Conservation (phyloP, 2,329 filamentous ascomycete genomes). For the Microdochium bolleyi region DNA sequence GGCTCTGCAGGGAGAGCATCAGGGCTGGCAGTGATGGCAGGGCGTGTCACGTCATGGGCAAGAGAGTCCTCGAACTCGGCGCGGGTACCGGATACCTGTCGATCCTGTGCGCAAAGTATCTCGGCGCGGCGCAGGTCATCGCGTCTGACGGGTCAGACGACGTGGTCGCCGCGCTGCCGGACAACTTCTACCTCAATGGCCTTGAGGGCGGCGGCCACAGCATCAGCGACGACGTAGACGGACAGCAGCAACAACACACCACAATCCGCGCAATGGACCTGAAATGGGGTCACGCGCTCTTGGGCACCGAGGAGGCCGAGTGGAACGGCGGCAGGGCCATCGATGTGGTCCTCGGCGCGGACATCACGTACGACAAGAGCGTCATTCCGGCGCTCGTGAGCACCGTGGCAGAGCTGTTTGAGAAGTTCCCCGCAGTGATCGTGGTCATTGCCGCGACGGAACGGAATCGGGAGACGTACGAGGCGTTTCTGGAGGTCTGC, state of each 20-base stretch:
- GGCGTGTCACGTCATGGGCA: slow-evolving; percentile 14
- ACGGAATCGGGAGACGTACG: slow-evolving; percentile 62
- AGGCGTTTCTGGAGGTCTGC: slow-evolving; percentile 54
- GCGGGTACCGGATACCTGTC: slow-evolving; percentile 71
- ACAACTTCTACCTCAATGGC: slow-evolving; percentile 61
- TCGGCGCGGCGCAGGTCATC: slow-evolving; percentile 50
- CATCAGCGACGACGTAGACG: too few species aligned
- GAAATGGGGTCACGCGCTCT: slow-evolving; percentile 55
- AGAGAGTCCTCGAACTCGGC: slow-evolving; percentile 63
- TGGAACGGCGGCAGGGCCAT: slow-evolving; percentile 39
- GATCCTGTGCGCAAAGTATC: slow-evolving; percentile 62
- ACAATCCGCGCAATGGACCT: slow-evolving; percentile 44
- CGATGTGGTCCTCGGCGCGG: slow-evolving; percentile 66
- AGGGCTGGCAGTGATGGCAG: background rate
- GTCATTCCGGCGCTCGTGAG: slow-evolving; percentile 56
- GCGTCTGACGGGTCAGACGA: slow-evolving; percentile 70
- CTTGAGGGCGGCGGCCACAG: slow-evolving; percentile 45
- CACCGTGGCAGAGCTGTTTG: slow-evolving; percentile 56
- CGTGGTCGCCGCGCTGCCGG: slow-evolving; percentile 58
- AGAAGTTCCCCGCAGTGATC: slow-evolving; percentile 43
- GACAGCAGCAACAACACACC: too few species aligned
- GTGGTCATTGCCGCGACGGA: slow-evolving; percentile 65
- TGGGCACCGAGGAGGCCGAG: slow-evolving; percentile 46
- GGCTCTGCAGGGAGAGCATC: slow-evolving; percentile 39
- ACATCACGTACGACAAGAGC: slow-evolving; percentile 67